Conservation (phyloP, 2,329 filamentous ascomycete species). For the Colletotrichum sp. region DNA sequence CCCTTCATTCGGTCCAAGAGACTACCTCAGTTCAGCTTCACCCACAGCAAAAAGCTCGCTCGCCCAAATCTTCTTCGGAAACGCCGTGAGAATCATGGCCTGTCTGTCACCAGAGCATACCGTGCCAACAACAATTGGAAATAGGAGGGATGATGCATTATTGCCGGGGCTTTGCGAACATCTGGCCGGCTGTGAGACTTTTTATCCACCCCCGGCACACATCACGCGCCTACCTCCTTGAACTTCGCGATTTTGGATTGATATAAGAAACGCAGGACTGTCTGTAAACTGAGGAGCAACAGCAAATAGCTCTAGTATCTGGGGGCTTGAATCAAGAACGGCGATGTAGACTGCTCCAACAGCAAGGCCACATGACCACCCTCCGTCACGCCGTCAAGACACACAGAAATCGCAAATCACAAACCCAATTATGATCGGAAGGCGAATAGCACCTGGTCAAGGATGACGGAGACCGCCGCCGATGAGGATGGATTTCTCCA, state of each 20-base stretch:
- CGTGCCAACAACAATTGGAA: fast-evolving
- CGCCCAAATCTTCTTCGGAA: neutral
- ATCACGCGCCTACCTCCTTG: neutral
- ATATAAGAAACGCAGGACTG: no score
- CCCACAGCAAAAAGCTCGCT: neutral
- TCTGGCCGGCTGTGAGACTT: neutral
- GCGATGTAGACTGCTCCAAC: no score
- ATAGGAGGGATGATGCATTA: fast-evolving
- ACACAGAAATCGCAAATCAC: no score
- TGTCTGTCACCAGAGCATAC: neutral
- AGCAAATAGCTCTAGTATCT: no score
- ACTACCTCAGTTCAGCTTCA: neutral
- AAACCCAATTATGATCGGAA: no score
- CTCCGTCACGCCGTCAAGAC: no score
- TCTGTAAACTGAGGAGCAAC: no score
- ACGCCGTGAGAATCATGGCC: neutral
- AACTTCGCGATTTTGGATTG: fast-evolving
- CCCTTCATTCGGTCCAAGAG: fast-evolving
- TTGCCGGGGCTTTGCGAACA: neutral
- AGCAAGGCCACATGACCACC: no score
- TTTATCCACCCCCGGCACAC: neutral
- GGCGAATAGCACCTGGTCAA: neutral
- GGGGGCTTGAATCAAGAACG: no score
- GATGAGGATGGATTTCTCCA: no score
- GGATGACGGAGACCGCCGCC: no score